These are phyloP conservation scores for Ogataea paraovalis DNA, from an alignment of 805 yeast species.

Conservation along the genomic window DNA sequence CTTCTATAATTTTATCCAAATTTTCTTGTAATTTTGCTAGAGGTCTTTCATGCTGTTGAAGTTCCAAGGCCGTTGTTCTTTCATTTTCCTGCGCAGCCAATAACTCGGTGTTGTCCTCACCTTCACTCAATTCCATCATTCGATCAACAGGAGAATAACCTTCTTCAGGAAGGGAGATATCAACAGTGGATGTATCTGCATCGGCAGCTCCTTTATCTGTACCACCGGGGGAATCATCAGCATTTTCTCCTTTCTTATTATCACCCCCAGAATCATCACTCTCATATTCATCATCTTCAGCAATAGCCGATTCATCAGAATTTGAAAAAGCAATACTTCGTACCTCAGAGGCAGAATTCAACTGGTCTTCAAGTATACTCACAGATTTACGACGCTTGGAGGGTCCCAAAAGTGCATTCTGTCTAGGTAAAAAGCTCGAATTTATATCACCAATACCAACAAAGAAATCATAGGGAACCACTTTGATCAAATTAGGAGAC, in stretches of 20 bases:
- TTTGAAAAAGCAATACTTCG: not conserved
- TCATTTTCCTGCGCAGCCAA: constrained; percentile 56
- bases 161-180: constrained; percentile 17
- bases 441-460: constrained; percentile 98
- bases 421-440: constrained; percentile 84
- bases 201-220: constrained; percentile 19
- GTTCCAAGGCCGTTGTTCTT: constrained; percentile 67
- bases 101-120: constrained; percentile 45
- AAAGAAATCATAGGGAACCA: constrained; percentile 92
- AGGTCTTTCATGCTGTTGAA: constrained; percentile 79
- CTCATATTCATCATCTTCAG: constrained; percentile 13
- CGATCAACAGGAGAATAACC: constrained; percentile 45
- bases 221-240: not conserved
- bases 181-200: constrained; percentile 13
- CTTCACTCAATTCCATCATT: constrained; percentile 45
- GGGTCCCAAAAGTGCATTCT: constrained; percentile 57
- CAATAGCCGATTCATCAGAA: constrained; percentile 11
- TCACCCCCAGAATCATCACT: constrained; percentile 1
- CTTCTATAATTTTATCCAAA: constrained; percentile 48
- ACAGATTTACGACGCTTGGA: constrained; percentile 56
- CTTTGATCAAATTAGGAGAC: constrained; percentile 87
- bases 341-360: constrained; percentile 23
- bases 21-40: constrained; percentile 77
- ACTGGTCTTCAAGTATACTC: constrained; percentile 49
- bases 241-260: not conserved